A percentile compares a stretch with the other conserved stretches of the same genome.
phyloP scores from a whole-genome alignment of 495 filamentous ascomycete genomes.

The Hypoxylon rickii region DNA sequence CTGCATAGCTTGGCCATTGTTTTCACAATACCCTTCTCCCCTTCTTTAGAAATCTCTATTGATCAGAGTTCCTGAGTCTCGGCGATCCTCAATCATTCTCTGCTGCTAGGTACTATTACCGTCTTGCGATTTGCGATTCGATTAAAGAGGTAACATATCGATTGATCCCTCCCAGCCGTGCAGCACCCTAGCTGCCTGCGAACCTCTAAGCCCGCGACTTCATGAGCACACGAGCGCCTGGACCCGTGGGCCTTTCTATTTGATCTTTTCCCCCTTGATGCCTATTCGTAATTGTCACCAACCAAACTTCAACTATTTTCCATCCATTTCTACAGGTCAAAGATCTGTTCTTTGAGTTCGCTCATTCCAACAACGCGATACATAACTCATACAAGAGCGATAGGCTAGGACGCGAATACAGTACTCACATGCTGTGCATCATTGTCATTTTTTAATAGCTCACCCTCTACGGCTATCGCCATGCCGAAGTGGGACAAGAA shows the following conservation, averaged over 20 bases:
- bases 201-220: not conserved
- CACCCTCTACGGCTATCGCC: conserved; percentile 34
- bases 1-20: not conserved
- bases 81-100: not conserved
- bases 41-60: no score
- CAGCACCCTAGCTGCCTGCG: not conserved
- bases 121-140: no score
- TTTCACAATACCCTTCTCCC: no score
- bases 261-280: no score
- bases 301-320: not conserved
- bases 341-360: not conserved
- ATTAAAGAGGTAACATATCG: no score
- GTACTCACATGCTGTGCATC: conserved; percentile 1
- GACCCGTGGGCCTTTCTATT: not conserved
- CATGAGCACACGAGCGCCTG: not conserved
- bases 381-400: conserved; percentile 9
- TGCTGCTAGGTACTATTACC: no score
- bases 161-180: not conserved
- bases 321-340: not conserved
- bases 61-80: no score
- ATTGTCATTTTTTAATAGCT: conserved; percentile 2
- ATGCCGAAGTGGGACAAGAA: conserved; percentile 78
- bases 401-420: not conserved
- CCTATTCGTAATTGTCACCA: no score
- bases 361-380: not conserved